phyloP scores from a whole-genome alignment of 2,329 filamentous ascomycete genomes.

The Chrysoporthe puriensis region DNA sequence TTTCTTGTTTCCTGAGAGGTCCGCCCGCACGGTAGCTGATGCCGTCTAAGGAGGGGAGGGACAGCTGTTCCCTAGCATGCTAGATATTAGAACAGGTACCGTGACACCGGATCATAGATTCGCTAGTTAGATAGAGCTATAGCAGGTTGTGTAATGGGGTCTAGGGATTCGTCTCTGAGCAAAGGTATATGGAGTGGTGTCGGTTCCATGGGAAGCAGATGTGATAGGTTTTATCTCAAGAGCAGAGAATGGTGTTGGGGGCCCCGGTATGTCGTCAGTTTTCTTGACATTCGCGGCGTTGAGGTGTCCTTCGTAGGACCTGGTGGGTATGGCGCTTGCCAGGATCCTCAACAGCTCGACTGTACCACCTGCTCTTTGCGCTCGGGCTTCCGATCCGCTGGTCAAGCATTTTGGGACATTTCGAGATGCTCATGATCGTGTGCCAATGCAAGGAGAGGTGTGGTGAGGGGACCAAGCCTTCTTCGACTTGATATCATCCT shows the following conservation, averaged over 20 bases:
- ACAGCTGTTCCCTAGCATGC: conserved; percentile 4
- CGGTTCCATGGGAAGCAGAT: background rate
- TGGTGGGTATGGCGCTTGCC: conserved; percentile 3
- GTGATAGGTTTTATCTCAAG: background rate
- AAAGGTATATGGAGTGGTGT: background rate
- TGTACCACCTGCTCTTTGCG: conserved; percentile 1
- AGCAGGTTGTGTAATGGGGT: background rate
- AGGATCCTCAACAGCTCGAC: background rate
- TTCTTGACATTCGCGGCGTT: background rate
- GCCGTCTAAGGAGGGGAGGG: background rate
- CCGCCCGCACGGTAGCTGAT: background rate
- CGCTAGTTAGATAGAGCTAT: background rate
- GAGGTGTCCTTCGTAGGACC: background rate
- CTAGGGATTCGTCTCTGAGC: background rate
- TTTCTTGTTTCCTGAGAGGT: background rate
- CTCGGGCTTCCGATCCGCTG: background rate
- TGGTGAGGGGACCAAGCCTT: conserved; percentile 21
- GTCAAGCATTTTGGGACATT: conserved; percentile 8
- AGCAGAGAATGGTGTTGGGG: background rate
- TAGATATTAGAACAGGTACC: conserved; percentile 8
- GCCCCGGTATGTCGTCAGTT: background rate
- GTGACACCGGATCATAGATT: background rate
- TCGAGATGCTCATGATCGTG: conserved; percentile 1
- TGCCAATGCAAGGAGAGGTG: conserved; percentile 12
- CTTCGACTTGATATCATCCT: conserved; percentile 16